Evolutionary conservation across 768 basidiomycete species (phyloP).

Genomic region (Lentinula raphanica): DNA sequence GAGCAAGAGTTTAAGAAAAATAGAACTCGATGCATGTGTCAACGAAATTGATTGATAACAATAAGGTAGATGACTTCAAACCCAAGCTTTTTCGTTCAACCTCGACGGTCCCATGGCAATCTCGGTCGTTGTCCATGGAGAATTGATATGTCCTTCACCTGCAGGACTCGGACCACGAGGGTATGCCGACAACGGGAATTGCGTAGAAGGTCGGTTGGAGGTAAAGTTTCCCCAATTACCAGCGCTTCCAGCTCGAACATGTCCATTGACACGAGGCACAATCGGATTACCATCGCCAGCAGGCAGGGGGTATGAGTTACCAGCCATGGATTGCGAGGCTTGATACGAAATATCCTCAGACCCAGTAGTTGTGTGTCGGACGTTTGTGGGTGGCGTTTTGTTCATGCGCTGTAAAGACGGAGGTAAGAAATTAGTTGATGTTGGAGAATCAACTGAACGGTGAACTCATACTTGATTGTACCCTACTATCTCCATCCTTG

Average conservation of each 20-base stretch:
- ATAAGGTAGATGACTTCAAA: slow-evolving; percentile 24
- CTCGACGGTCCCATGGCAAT: slow-evolving; percentile 45
- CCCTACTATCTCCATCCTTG: slow-evolving; percentile 69
- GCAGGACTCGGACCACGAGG: slow-evolving; percentile 54
- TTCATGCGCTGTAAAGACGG: slow-evolving; percentile 10
- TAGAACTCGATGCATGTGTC: slow-evolving; percentile 12
- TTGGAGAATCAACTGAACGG: not conserved
- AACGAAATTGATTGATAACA: slow-evolving; percentile 17
- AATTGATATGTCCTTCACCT: slow-evolving; percentile 49
- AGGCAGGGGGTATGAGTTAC: slow-evolving; percentile 38
- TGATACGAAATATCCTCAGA: slow-evolving; percentile 51
- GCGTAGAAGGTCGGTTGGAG: slow-evolving; percentile 36
- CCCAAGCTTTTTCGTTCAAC: slow-evolving; percentile 59
- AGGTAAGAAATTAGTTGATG: not conserved
- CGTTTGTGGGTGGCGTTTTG: slow-evolving; percentile 31
- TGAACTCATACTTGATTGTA: slow-evolving; percentile 53
- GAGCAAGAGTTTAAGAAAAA: slow-evolving; percentile 21
- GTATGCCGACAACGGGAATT: slow-evolving; percentile 40
- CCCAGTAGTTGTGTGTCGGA: slow-evolving; percentile 74
- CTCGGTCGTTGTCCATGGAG: slow-evolving; percentile 57
- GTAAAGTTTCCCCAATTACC: slow-evolving; percentile 72
- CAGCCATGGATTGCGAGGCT: slow-evolving; percentile 20
- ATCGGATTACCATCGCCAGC: slow-evolving; percentile 35
- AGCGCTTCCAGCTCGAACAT: slow-evolving; percentile 74
- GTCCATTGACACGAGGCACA: slow-evolving; percentile 49